Evolutionary conservation across 495 filamentous ascomycete genomes (phyloP).

Genomic region (Xylaria flabelliformis): DNA sequence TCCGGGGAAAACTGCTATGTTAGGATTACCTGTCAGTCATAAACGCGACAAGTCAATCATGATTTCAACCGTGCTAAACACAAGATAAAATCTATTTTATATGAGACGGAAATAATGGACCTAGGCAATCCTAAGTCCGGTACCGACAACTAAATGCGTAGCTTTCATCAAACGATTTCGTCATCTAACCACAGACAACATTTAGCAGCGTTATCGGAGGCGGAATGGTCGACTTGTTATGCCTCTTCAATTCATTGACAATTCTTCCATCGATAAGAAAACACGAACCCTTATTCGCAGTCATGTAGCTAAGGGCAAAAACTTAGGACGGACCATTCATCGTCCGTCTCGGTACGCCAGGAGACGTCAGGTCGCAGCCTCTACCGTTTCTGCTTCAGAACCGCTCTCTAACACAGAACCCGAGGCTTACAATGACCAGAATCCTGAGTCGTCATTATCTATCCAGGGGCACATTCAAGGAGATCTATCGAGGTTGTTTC

Average conservation of each 20-base stretch:
- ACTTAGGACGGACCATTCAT: conserved; percentile 31
- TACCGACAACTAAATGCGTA: neutral
- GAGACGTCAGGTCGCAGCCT: neutral
- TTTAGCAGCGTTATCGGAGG: neutral
- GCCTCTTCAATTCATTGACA: conserved; percentile 33
- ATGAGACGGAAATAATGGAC: neutral
- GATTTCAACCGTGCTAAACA: neutral
- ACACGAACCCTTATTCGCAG: conserved; percentile 33
- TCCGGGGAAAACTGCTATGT: neutral
- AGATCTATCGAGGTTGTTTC: neutral
- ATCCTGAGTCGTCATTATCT: neutral
- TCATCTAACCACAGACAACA: neutral
- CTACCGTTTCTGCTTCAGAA: neutral
- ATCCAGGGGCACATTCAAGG: neutral
- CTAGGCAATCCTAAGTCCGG: conserved; percentile 1
- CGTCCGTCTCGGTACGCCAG: conserved; percentile 18
- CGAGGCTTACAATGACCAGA: neutral
- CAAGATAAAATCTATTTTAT: neutral
- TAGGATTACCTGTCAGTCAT: neutral
- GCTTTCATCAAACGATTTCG: no score
- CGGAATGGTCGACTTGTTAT: neutral
- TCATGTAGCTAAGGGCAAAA: conserved; percentile 34
- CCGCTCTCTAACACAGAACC: conserved; percentile 1
- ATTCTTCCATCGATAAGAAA: conserved; percentile 26
- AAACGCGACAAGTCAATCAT: neutral